A percentile compares a stretch with the other conserved stretches of the same genome.
phyloP scores from a whole-genome alignment of 805 yeast genomes.

The Candida stauntonica region DNA sequence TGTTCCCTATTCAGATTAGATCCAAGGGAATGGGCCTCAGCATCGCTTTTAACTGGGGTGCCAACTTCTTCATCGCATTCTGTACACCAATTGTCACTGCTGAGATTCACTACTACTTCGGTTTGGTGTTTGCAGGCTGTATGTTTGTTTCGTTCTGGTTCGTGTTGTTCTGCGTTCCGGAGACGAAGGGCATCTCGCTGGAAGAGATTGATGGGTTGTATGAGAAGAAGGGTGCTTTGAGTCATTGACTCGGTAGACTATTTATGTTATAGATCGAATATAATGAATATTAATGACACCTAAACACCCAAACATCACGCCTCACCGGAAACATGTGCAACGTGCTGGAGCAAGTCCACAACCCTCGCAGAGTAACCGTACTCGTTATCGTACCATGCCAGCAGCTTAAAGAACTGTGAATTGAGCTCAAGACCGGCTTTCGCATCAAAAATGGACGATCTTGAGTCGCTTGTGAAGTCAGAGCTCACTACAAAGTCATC shows the following conservation, averaged over 20 bases:
- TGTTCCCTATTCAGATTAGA: constrained; percentile 57
- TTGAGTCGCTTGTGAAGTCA: constrained; percentile 59
- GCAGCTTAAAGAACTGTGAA: constrained; percentile 65
- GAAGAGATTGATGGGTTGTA: constrained; percentile 72
- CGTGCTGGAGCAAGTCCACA: constrained; percentile 64
- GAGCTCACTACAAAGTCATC: constrained; percentile 68
- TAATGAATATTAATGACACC: neutral
- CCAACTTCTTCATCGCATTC: constrained; percentile 52
- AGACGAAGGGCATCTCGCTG: constrained; percentile 75
- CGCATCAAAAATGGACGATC: constrained; percentile 66
- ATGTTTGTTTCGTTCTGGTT: constrained; percentile 39
- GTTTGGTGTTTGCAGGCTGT: constrained; percentile 52
- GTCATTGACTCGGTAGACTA: no score
- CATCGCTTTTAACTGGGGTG: constrained; percentile 50
- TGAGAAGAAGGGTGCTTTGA: constrained; percentile 28
- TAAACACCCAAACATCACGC: neutral
- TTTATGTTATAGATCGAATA: no score
- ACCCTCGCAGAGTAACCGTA: constrained; percentile 76
- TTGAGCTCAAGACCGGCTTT: constrained; percentile 67
- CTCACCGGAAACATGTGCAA: constrained; percentile 33
- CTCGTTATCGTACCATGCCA: constrained; percentile 74
- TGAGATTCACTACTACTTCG: constrained; percentile 55
- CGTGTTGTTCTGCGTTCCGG: constrained; percentile 57
- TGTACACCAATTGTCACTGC: constrained; percentile 58
- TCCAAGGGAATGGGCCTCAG: constrained; percentile 50